Evolutionary conservation across 2,329 filamentous ascomycete species (phyloP).

Genomic region (Talaromyces sp.): DNA sequence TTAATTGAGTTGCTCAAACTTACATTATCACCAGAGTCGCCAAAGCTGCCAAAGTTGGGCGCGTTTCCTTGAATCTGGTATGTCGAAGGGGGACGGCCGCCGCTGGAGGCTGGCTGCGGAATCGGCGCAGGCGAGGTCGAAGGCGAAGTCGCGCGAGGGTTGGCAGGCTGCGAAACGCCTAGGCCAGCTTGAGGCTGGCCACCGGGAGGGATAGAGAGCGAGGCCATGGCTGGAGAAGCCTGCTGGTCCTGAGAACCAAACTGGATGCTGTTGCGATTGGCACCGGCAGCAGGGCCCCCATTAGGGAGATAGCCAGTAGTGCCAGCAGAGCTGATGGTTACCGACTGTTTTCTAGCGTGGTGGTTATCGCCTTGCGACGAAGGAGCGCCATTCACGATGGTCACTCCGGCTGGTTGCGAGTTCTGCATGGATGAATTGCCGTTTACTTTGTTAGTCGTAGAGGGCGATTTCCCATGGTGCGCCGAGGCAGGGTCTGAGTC

Average conservation of each 20-base stretch:
- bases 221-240: conserved; percentile 55
- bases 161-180: conserved; percentile 50
- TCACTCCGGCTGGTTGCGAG: conserved; percentile 41
- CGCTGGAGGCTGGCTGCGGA: conserved; percentile 78
- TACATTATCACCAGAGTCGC: conserved; percentile 57
- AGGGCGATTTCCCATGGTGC: conserved; percentile 57
- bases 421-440: conserved; percentile 60
- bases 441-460: conserved; percentile 65
- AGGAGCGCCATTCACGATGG: conserved; percentile 62
- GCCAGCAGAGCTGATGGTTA: conserved; percentile 84
- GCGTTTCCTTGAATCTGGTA: conserved; percentile 66
- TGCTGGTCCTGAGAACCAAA: conserved; percentile 72
- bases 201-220: conserved; percentile 49
- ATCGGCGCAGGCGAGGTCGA: conserved; percentile 89
- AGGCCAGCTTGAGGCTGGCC: conserved; percentile 37
- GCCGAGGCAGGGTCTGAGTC: conserved; percentile 46
- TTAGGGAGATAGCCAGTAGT: conserved; percentile 71
- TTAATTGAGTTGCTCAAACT: conserved; percentile 1
- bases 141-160: conserved; percentile 75
- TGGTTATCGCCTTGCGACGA: conserved; percentile 47
- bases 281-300: conserved; percentile 57
- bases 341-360: conserved; percentile 80
- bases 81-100: conserved; percentile 73
- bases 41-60: conserved; percentile 77
- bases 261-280: conserved; percentile 58